Evolutionary conservation across 2,329 filamentous ascomycete species (phyloP), one percentile per base, ranked within the genome.

Genomic region (Ploettnerulaceae sp.): DNA sequence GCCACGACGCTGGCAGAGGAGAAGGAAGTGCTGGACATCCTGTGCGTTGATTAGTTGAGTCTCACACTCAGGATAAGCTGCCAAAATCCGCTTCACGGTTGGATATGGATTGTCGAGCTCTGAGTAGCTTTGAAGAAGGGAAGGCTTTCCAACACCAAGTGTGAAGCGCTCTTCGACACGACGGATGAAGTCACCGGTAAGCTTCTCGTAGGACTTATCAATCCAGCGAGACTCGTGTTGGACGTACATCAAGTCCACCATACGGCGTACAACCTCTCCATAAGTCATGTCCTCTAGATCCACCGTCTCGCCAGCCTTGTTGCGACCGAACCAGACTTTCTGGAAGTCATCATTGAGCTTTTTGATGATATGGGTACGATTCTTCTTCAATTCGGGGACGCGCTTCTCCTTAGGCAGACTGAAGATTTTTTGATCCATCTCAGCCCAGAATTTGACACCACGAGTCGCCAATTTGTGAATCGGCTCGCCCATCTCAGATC

Each of bases 401-500:
- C 89, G 84, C 75, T 96, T 95, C 63, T 91, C 89, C 49, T 73
- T 96, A 69, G 95, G 90, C 38, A 98, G 73, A 64, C 82, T 86
- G 74, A 98, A 98, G 62, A 98, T 97, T 71, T 95, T 96, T 68
- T 94, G 81, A 64, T 98, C 93, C 89, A 98, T 95, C 71, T 98
- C 94, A 39, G 89, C 84, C 93, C 93, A 98, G 75, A 98, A 95
- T 45, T 81, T 75, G 37, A 98, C 90, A 77, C 93, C 93, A 49
- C 94, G 86, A 38, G 93, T 98, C 12, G 93, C 94, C 49, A 98
- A 80, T 74, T 98, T 98, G 75, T 98, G 93, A 53, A 98, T 98
- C 5, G 93, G 94, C 74, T 98, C 93, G 35, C 93, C 94, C 94
- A 98, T 98, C 71, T 98, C 93, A 1, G 93, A 98, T 55, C 89